Evolutionary conservation across 2,329 filamentous ascomycete genomes (phyloP), one percentile per base, ranked within the genome.

Genomic region (Neurospora crassa): DNA sequence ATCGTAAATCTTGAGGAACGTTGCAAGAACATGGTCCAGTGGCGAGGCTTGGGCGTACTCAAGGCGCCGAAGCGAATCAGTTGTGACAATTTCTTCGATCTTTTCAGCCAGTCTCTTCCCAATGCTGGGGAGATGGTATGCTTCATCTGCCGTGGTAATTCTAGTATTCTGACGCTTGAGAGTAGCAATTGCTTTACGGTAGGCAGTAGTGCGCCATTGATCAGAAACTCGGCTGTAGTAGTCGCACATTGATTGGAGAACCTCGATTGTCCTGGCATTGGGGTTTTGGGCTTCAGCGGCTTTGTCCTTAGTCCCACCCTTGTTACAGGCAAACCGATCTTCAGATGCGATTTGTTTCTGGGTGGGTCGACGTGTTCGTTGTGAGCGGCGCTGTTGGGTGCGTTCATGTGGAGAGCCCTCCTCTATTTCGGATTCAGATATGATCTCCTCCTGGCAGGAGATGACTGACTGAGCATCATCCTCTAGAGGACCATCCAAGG

Each of bases 11-110:
- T 89, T 87, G 34, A 93, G 84, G 77, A 97, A 97, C 0, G 88
- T 79, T 71, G 90, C 87, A 0, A 97, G 81, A 0, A 88, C 81
- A 18, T 84, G 81, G 74, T 93, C 89, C n/a, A 85, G 83, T 0
- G 91, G 88, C 67, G 96, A 91, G 3, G 84, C 80, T 70, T 87
- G 86, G 0, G 91, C 88, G 75, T 90, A 88, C 42, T 97, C 91
- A 0, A 97, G 85, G 45, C 91, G 87, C 59, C 87, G 87, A 0
- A 97, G 86, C 37, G 85, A 84, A 76, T 93, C 87, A 0, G 93
- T 97, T 47, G 85, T 84, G 2, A 89, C 92, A 63, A 97, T 97
- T 78, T 97, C 95, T 76, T 96, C 92, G 74, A 98, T 96, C 79
- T 97, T 97, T 37, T 87, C 84, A 0, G 94, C 94, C 1, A 97